These are phyloP conservation scores for Skeletonema menzelii DNA, from an alignment of 108 stramenopile species.

Conservation along the genomic window DNA sequence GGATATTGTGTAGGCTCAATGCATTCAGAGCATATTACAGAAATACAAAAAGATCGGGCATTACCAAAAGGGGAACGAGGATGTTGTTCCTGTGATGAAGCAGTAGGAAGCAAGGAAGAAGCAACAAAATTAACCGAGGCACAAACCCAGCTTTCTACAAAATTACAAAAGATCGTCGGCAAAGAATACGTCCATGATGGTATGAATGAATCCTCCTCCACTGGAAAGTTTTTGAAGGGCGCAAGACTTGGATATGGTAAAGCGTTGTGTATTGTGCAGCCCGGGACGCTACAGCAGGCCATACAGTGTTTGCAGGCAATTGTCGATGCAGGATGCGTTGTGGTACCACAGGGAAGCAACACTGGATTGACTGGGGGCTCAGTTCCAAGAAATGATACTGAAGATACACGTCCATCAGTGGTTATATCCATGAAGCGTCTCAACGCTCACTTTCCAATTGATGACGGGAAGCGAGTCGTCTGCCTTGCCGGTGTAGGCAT, in stretches of 20 bases:
- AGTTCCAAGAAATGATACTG: constrained; percentile 57
- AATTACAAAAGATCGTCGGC: constrained; percentile 66
- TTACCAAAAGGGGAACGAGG: constrained; percentile 47
- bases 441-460: constrained; percentile 78
- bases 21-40: constrained; percentile 20
- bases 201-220: constrained; percentile 24
- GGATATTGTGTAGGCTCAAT: constrained; percentile 34
- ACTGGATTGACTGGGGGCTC: constrained; percentile 88
- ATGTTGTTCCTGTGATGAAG: constrained; percentile 39
- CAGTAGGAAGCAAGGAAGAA: constrained; percentile 7
- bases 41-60: constrained; percentile 32
- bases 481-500: constrained; percentile 80
- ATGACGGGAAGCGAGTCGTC: constrained; percentile 72
- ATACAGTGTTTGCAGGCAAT: constrained; percentile 59
- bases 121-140: constrained; percentile 48
- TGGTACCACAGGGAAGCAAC: constrained; percentile 68
- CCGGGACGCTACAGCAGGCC: constrained; percentile 57
- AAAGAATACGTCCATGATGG: constrained; percentile 63
- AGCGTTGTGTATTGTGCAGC: constrained; percentile 73
- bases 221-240: constrained; percentile 65
- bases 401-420: constrained; percentile 61
- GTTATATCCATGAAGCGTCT: constrained; percentile 69
- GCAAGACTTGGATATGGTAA: constrained; percentile 62
- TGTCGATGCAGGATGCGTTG: constrained; percentile 70
- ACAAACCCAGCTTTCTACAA: constrained; percentile 47